phyloP scores from a whole-genome alignment of 2,329 filamentous ascomycete genomes.

The Nannizziopsis arthrosporioides region DNA sequence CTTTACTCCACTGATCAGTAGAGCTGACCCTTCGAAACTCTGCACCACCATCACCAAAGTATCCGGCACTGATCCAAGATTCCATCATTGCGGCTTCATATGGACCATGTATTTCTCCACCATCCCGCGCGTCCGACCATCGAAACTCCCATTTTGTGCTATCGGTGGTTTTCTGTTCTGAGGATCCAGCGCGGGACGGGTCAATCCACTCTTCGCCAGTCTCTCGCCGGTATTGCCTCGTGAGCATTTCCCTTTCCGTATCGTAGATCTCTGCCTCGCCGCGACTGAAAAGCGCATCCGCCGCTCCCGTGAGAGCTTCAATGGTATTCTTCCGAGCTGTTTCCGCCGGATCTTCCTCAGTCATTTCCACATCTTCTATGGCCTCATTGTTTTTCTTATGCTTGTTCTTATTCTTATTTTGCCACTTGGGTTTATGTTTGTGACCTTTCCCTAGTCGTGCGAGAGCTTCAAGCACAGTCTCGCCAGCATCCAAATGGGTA shows the following conservation, averaged over 20 bases:
- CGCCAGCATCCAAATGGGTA: slow-evolving; percentile 58
- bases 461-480: slow-evolving; percentile 80
- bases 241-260: slow-evolving; percentile 67
- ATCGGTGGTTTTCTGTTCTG: slow-evolving; percentile 24
- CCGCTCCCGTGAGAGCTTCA: slow-evolving; percentile 73
- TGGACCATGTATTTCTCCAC: slow-evolving; percentile 66
- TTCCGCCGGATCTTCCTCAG: slow-evolving; percentile 58
- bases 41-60: slow-evolving; percentile 73
- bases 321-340: slow-evolving; percentile 59
- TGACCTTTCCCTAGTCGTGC: slow-evolving; percentile 63
- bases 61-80: slow-evolving; percentile 82
- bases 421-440: slow-evolving; percentile 49
- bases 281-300: slow-evolving; percentile 71
- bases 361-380: slow-evolving; percentile 56
- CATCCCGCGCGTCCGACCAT: slow-evolving; percentile 81
- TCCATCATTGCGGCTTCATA: slow-evolving; percentile 79
- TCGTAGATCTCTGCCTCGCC: slow-evolving; percentile 90
- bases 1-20: slow-evolving; percentile 44
- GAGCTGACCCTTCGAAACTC: slow-evolving; percentile 57
- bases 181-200: slow-evolving; percentile 23
- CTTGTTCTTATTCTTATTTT: slow-evolving; percentile 45
- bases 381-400: slow-evolving; percentile 29
- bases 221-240: slow-evolving; percentile 71
- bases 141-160: slow-evolving; percentile 70
- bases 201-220: slow-evolving; percentile 77